Evolutionary conservation across 2,329 filamentous ascomycete genomes (phyloP), one percentile per base, ranked within the genome.

Genomic region (Fusarium gaditjirri): DNA sequence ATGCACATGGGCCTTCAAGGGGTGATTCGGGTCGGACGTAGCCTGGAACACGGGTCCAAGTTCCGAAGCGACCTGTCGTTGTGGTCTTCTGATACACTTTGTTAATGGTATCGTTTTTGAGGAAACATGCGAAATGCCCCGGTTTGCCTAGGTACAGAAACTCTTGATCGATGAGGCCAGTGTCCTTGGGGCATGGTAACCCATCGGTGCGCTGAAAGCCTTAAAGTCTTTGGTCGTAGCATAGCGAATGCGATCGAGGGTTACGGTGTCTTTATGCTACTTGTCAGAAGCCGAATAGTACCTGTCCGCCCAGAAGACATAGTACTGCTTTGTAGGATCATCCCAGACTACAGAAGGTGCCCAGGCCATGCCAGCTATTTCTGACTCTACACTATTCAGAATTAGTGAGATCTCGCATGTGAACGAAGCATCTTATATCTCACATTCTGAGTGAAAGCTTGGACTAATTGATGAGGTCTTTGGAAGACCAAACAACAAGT

Each of bases 201-300:
- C 83, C 39, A 78, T 66, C 1, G 86, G 83, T 2, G 79, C 65
- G 54, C 81, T 82, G 73, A 88, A 88, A 2, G 81, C 84, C 46
- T 80, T 76, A 66, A 88, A 88, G 75, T 88, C 86, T 21, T 75
- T 80, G 2, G 86, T 88, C 19, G 85, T 83, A 6, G 86, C 83
- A 69, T 86, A 86, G 31, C 86, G 84, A 58, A 88, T 87, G 11
- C 79, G 75, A 56, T 82, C 82, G 1, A 82, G 76, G 12, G 73
- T 79, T 0, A 84, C 81, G 0, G 73, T 70, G 6, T 86, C 86
- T 1, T 81, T 84, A 68, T 88, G 86, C 0, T 76, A 68, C 1
- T 82, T 73, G 63, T 88, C 86, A 21, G 78, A 80, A 5, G 80
- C 58, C 3, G 76, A 72, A 73, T 87, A 88, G 43, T 83, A 78